Evolutionary conservation across 768 basidiomycete genomes (phyloP), one percentile per base, ranked within the genome.

Genomic region (Leccinum olivaceopallidum): DNA sequence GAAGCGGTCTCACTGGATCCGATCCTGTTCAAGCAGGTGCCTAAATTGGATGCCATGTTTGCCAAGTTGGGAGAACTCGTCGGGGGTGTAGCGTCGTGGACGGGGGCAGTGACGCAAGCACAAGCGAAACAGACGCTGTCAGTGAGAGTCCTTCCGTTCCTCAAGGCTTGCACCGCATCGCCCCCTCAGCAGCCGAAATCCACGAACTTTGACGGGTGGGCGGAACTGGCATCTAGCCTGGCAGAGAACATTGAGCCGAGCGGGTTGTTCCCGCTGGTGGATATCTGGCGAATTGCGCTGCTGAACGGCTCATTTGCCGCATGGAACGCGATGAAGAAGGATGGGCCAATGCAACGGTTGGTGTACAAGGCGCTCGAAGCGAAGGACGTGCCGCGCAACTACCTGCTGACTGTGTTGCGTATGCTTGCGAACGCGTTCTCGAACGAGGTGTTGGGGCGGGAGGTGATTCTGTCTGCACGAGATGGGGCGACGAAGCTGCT

Each of bases 221-320:
- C 80, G 1, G 74, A 78, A 13, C 76, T 78, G 4, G 85, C 85
- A 4, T 67, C 64, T 6, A 67, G 73, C 1, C 73, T 93, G 2
- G 69, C 71, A 0, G 59, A 71, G 10, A 76, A 75, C 4, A 81
- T 95, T 2, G 79, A 83, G 0, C 57, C 78, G 0, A 78, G 80
- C 9, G 77, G 83, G 42, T 78, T 93, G 32, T 96, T 95, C 77
- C 94, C 94, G 0, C 70, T 95, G 5, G 81, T 87, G 12, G 94
- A 96, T 68, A 78, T 95, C 64, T 91, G 92, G 88, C 81, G 93
- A 1, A 79, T 95, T 10, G 88, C 87, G 0, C 71, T 92, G 18
- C 81, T 95, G 22, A 87, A 92, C 70, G 77, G 81, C 0, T 69
- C 79, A 1, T 82, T 86, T 18, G 80, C 82, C 0, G 69, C 73